These are phyloP conservation scores for Bertia moriformis DNA, from an alignment of 2,329 filamentous ascomycete species.

Conservation along the genomic window DNA sequence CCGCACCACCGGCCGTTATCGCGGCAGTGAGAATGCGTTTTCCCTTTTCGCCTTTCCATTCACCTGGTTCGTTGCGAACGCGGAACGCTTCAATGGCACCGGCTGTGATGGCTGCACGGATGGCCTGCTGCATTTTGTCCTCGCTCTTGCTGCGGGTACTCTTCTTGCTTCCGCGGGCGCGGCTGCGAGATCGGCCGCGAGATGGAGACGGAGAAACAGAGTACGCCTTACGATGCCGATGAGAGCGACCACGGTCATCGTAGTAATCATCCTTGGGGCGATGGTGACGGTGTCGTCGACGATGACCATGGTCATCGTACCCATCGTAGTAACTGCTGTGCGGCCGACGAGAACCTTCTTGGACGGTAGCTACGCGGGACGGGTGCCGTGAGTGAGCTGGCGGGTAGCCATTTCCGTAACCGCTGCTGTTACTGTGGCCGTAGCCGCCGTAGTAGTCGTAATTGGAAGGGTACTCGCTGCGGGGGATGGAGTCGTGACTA, in stretches of 20 bases:
- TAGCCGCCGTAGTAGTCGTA: neutral
- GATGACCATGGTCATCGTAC: neutral
- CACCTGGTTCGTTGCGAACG: slow-evolving; percentile 5
- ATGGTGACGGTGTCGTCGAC: neutral
- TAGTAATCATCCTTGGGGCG: neutral
- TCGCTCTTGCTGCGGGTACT: slow-evolving; percentile 17
- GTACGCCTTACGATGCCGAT: neutral
- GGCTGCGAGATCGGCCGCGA: neutral
- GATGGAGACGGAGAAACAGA: neutral
- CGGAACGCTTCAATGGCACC: slow-evolving; percentile 8
- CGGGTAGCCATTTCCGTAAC: neutral
- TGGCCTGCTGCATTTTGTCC: slow-evolving; percentile 14
- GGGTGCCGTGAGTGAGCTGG: no score
- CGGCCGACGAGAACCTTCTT: neutral
- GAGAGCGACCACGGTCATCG: neutral
- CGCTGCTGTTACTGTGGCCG: no score
- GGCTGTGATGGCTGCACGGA: slow-evolving; percentile 6
- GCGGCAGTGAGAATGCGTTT: slow-evolving; percentile 8
- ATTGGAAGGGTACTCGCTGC: no score
- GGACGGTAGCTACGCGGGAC: no score
- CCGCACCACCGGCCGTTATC: slow-evolving; percentile 6
- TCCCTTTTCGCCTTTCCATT: slow-evolving; percentile 5
- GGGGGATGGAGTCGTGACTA: neutral
- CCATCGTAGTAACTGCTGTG: neutral
- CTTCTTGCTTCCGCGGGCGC: neutral